Evolutionary conservation across 1,139 yeast species (phyloP).

Genomic region (Meyerozyma guilliermondii): DNA sequence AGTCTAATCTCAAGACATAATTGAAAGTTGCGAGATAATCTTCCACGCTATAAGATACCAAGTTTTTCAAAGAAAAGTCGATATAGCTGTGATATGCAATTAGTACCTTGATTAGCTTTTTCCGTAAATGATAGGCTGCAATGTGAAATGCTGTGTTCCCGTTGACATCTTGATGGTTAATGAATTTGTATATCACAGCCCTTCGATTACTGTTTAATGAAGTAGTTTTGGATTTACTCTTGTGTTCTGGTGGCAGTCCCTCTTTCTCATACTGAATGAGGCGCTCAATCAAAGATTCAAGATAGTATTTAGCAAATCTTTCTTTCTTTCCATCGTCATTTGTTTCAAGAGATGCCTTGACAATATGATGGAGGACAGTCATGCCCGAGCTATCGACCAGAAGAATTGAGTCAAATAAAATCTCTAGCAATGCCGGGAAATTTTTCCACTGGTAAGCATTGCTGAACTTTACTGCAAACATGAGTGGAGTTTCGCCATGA

Average conservation of each 20-base stretch:
- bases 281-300: conserved; percentile 71
- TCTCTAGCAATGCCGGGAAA: conserved; percentile 67
- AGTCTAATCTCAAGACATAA: conserved; percentile 18
- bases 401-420: conserved; percentile 71
- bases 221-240: conserved; percentile 6
- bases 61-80: conserved; percentile 56
- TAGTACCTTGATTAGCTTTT: conserved; percentile 68
- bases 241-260: conserved; percentile 15
- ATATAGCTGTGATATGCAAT: conserved; percentile 69
- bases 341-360: conserved; percentile 24
- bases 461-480: conserved; percentile 84
- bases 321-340: conserved; percentile 46
- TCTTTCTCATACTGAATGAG: conserved; percentile 25
- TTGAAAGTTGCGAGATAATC: conserved; percentile 55
- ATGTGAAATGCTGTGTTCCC: conserved; percentile 90
- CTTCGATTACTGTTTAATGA: conserved; percentile 11
- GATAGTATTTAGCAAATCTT: conserved; percentile 74
- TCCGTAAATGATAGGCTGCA: conserved; percentile 70
- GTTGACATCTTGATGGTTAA: conserved; percentile 72
- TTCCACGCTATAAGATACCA: conserved; percentile 68
- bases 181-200: conserved; percentile 54
- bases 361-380: conserved; percentile 82
- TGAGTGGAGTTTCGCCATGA: conserved; percentile 83
- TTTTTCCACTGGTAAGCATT: conserved; percentile 75
- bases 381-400: conserved; percentile 65